phyloP scores from a whole-genome alignment of 2,329 filamentous ascomycete species.

The Cercospora nicotianae region DNA sequence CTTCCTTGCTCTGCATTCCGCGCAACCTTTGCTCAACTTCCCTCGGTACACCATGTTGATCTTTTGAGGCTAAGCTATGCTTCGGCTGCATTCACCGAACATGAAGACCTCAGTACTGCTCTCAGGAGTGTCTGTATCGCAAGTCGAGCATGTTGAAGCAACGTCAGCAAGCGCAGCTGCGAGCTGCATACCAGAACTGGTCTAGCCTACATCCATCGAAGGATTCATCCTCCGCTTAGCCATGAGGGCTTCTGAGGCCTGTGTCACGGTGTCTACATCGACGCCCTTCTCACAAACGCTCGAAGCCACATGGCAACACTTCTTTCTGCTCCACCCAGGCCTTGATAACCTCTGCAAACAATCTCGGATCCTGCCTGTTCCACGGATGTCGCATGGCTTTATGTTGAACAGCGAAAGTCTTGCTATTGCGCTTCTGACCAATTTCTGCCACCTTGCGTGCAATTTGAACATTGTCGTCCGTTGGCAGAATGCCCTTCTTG shows the following conservation, averaged over 20 bases:
- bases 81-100: not conserved
- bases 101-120: no score
- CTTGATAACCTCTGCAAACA: conserved; percentile 29
- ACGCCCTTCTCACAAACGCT: not conserved
- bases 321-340: conserved; percentile 23
- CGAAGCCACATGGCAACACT: not conserved
- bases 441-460: conserved; percentile 27
- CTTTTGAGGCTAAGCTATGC: not conserved
- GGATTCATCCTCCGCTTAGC: not conserved
- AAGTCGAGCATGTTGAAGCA: not conserved
- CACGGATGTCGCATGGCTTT: conserved; percentile 33
- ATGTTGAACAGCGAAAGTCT: conserved; percentile 28
- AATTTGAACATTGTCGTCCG: conserved; percentile 27
- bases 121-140: no score
- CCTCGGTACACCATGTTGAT: not conserved
- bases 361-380: conserved; percentile 29
- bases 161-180: not conserved
- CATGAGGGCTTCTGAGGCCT: no score
- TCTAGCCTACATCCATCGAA: not conserved
- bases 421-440: conserved; percentile 22
- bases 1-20: not conserved
- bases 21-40: not conserved
- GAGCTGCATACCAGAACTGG: not conserved
- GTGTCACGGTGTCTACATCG: no score
- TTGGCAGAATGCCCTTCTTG: conserved; percentile 31